These are phyloP conservation scores for Lepidopterella palustris DNA, from an alignment of 495 filamentous ascomycete genomes.

Conservation along the genomic window DNA sequence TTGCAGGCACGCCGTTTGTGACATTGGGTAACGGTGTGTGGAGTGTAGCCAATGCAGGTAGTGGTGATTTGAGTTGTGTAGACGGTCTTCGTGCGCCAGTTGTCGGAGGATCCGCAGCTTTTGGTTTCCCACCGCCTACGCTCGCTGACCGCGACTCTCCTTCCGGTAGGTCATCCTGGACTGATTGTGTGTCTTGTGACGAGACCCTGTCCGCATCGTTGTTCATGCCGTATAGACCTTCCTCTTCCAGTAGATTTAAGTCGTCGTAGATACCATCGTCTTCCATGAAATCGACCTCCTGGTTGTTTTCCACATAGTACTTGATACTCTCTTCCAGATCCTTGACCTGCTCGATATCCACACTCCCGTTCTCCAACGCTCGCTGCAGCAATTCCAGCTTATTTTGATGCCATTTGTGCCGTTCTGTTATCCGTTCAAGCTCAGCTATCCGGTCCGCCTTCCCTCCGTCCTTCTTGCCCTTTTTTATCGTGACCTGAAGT, in stretches of 20 bases:
- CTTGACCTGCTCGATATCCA: slow-evolving; percentile 77
- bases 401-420: slow-evolving; percentile 92
- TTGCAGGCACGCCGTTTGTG: slow-evolving; percentile 48
- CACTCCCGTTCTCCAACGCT: slow-evolving; percentile 82
- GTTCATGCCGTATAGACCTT: slow-evolving; percentile 74
- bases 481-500: slow-evolving; percentile 84
- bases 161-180: slow-evolving; percentile 76
- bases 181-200: slow-evolving; percentile 89
- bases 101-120: slow-evolving; percentile 41
- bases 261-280: slow-evolving; percentile 96
- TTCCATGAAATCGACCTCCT: slow-evolving; percentile 80
- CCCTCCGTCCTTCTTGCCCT: slow-evolving; percentile 74
- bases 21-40: slow-evolving; percentile 60
- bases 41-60: slow-evolving; percentile 83
- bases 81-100: slow-evolving; percentile 61
- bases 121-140: slow-evolving; percentile 48
- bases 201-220: slow-evolving; percentile 80
- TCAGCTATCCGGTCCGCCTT: slow-evolving; percentile 84
- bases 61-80: slow-evolving; percentile 84
- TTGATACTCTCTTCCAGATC: slow-evolving; percentile 85
- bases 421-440: slow-evolving; percentile 75
- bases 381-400: slow-evolving; percentile 88
- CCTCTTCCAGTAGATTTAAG: slow-evolving; percentile 80
- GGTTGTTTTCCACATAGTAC: slow-evolving; percentile 89
- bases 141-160: slow-evolving; percentile 43